Percentiles rank a stretch among this genome's conserved stretches.
phyloP scores from a whole-genome alignment of 371 early-diverging fungal genomes.

The Mortierella sp. region DNA sequence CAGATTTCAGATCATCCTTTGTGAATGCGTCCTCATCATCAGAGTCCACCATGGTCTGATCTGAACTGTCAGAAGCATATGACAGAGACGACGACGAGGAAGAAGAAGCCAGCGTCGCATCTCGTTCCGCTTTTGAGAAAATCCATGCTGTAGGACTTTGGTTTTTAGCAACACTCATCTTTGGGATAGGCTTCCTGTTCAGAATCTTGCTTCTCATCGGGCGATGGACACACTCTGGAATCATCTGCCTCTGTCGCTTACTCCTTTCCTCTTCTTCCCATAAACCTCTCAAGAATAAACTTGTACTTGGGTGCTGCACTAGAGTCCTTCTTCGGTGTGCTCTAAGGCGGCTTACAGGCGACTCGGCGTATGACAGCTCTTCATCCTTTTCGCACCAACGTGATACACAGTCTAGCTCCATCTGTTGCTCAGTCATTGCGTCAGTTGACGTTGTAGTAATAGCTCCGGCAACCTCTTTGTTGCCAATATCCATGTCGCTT shows the following conservation, averaged over 20 bases:
- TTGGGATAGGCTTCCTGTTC: constrained; percentile 32
- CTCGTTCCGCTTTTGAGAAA: neutral
- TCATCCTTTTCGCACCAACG: neutral
- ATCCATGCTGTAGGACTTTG: constrained; percentile 8
- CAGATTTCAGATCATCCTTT: neutral
- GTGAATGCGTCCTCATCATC: neutral
- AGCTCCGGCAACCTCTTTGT: neutral
- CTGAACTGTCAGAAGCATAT: neutral
- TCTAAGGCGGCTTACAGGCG: neutral
- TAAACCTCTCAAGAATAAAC: constrained; percentile 28
- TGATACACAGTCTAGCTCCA: neutral
- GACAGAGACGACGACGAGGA: constrained; percentile 3
- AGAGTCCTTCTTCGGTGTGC: constrained; percentile 9
- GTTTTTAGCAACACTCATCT: neutral
- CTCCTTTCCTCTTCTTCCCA: constrained; percentile 48
- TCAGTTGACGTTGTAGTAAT: neutral
- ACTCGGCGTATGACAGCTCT: neutral
- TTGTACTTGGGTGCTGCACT: constrained; percentile 15
- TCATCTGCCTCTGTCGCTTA: constrained; percentile 36
- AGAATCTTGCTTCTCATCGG: constrained; percentile 41
- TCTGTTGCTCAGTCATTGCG: neutral
- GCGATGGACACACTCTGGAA: constrained; percentile 43
- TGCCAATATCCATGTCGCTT: neutral
- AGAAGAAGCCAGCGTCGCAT: neutral
- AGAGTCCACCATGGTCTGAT: constrained; percentile 4